phyloP scores from a whole-genome alignment of 805 yeast species.

The Ogataea ramenticola region DNA sequence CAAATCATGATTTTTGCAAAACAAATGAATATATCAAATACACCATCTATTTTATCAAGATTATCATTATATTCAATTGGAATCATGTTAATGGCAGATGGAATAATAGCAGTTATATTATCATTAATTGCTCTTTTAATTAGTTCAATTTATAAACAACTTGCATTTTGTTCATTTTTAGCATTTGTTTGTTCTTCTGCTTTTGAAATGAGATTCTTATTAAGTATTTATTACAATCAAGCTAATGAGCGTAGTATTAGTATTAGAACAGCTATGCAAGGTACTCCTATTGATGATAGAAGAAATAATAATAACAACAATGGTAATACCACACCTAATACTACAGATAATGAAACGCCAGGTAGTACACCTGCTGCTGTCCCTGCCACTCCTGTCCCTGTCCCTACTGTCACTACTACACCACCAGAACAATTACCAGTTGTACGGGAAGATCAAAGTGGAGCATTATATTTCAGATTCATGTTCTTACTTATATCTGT shows the following conservation, averaged over 20 bases:
- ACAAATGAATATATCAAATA: constrained; percentile 65
- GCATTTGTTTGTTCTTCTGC: constrained; percentile 63
- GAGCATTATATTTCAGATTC: constrained; percentile 51
- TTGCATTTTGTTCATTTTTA: constrained; percentile 62
- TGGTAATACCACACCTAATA: constrained; percentile 10
- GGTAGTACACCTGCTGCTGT: too few species aligned
- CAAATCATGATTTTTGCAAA: constrained; percentile 54
- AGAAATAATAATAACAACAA: constrained; percentile 2
- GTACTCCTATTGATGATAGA: constrained; percentile 39
- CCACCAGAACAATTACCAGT: constrained; percentile 19
- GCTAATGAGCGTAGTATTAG: constrained; percentile 62
- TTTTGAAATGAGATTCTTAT: constrained; percentile 70
- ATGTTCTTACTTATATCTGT: constrained; percentile 46
- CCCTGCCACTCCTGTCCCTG: constrained; percentile 5
- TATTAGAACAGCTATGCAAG: constrained; percentile 59
- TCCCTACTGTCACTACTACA: constrained; percentile 14
- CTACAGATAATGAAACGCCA: constrained; percentile 5
- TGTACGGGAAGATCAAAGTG: constrained; percentile 50
- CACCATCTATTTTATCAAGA: constrained; percentile 75
- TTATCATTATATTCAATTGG: constrained; percentile 66
- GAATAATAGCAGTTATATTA: constrained; percentile 56
- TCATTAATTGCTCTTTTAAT: constrained; percentile 50
- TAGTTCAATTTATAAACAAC: constrained; percentile 54
- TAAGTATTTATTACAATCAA: constrained; percentile 62
- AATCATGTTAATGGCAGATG: constrained; percentile 60